phyloP scores from a whole-genome alignment of 352 stramenopile species.

The Globisporangium mamillatum region DNA sequence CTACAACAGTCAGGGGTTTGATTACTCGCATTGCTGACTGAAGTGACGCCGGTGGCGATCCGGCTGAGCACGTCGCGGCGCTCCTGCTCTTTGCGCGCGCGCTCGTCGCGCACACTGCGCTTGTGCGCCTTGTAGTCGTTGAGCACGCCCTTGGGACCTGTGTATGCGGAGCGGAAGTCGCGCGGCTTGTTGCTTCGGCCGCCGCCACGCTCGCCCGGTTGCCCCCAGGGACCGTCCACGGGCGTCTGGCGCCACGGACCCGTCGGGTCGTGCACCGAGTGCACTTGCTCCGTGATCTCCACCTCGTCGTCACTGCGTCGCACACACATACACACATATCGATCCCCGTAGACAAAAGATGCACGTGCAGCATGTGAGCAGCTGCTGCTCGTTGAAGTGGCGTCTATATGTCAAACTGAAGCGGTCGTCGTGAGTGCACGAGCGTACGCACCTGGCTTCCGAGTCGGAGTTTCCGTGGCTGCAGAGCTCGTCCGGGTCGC shows the following conservation, averaged over 20 bases:
- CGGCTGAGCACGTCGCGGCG: constrained; percentile 47
- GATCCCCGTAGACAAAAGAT: background rate
- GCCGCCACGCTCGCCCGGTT: constrained; percentile 22
- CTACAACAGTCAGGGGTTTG: constrained; percentile 3
- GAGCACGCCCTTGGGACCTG: constrained; percentile 78
- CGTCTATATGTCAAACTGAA: constrained; percentile 1
- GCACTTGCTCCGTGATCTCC: constrained; percentile 53
- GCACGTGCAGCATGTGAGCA: background rate
- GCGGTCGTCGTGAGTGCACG: background rate
- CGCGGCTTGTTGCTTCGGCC: constrained; percentile 27
- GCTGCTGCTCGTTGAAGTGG: background rate
- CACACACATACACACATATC: constrained; percentile 9
- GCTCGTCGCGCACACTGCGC: constrained; percentile 53
- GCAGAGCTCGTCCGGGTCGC: constrained; percentile 61
- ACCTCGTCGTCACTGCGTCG: constrained; percentile 42
- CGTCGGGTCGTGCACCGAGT: constrained; percentile 65
- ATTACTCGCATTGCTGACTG: constrained; percentile 9
- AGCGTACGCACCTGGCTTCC: constrained; percentile 48
- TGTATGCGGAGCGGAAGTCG: constrained; percentile 62
- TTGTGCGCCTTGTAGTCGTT: constrained; percentile 85
- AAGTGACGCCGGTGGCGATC: constrained; percentile 54
- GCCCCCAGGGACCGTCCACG: constrained; percentile 49
- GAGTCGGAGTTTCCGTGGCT: constrained; percentile 59
- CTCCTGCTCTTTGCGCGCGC: constrained; percentile 43
- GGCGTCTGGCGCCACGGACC: constrained; percentile 64